Evolutionary conservation across 2,329 filamentous ascomycete genomes (phyloP), one percentile per base, ranked within the genome.

Genomic region (Neocatenulostroma microsporum): DNA sequence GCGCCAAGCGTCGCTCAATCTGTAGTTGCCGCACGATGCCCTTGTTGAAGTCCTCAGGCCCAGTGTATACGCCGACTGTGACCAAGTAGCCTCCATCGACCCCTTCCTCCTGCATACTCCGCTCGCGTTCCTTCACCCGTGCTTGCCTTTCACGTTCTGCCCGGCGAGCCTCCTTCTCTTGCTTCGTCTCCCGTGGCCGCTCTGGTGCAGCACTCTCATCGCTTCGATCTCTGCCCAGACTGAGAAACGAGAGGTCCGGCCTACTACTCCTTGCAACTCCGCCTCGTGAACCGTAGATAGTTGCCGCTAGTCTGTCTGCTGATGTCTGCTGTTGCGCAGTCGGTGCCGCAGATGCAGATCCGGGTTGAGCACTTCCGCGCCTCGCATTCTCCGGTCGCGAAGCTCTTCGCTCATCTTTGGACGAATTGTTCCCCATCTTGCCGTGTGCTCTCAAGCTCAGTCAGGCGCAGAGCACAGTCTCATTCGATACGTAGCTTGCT

Each of bases 61-160:
- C 88, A 15, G 85, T 89, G 57, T 98, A 98, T 33, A 88, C 84
- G 23, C 91, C 91, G 56, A 94, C 76, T 0, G 91, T 98, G 21
- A 98, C 91, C 31, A 98, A 67, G 64, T 81, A 98, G 15, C 91
- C 91, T 14, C 91, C 91, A 61, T 98, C 91, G 3, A 96, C 83
- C 59, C 88, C 78, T 58, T 98, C 91, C 52, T 95, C 88, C 46
- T 72, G 79, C 66, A 96, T 78, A 56, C 91, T 98, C 47, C 83
- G 75, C 61, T 94, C 88, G 31, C 91, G 77, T 60, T 98, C 91
- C 59, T 86, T 86, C 28, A 82, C 64, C 40, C 91, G 73, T 24
- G 76, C 72, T 12, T 74, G 68, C 30, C 85, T 78, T 60, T 96
- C 89, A 54, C 79, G 82, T 60, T 95, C 89, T 37, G 86, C 66